phyloP scores from a whole-genome alignment of 2,329 filamentous ascomycete genomes.

The Colletotrichum gigasporum region DNA sequence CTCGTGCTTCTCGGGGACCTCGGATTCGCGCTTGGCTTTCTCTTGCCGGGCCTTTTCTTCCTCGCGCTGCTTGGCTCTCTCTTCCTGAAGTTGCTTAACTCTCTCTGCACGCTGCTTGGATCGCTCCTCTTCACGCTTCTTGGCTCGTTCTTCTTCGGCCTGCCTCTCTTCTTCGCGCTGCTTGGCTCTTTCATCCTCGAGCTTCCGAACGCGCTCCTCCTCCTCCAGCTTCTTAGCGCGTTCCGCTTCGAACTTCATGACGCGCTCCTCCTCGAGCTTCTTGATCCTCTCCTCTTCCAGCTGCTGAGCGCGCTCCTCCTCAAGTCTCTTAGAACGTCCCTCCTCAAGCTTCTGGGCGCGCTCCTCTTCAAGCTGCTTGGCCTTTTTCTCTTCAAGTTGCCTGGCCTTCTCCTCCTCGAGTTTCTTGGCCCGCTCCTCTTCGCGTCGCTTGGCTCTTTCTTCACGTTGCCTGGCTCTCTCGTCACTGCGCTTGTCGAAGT shows the following conservation, averaged over 20 bases:
- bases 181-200: too few species aligned
- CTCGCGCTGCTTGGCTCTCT: background rate
- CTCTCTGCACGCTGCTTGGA: background rate
- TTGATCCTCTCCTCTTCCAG: background rate
- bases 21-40: background rate
- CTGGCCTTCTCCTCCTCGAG: background rate
- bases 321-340: too few species aligned
- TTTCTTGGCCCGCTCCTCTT: too few species aligned
- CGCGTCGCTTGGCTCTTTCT: too few species aligned
- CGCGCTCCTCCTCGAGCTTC: background rate
- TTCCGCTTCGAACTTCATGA: too few species aligned
- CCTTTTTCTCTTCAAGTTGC: background rate
- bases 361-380: too few species aligned
- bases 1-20: background rate
- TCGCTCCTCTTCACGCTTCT: background rate
- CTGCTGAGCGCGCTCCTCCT: background rate
- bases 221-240: too few species aligned
- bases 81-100: background rate
- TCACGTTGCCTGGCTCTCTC: background rate
- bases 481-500: background rate
- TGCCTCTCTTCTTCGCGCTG: background rate
- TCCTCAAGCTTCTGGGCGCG: background rate
- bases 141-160: background rate
- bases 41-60: background rate
- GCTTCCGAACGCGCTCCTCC: background rate